A percentile compares a stretch with the other conserved stretches of the same genome.
These are phyloP conservation scores for Fusarium xylarioides DNA, from an alignment of 2,329 filamentous ascomycete species.

Conservation along the genomic window DNA sequence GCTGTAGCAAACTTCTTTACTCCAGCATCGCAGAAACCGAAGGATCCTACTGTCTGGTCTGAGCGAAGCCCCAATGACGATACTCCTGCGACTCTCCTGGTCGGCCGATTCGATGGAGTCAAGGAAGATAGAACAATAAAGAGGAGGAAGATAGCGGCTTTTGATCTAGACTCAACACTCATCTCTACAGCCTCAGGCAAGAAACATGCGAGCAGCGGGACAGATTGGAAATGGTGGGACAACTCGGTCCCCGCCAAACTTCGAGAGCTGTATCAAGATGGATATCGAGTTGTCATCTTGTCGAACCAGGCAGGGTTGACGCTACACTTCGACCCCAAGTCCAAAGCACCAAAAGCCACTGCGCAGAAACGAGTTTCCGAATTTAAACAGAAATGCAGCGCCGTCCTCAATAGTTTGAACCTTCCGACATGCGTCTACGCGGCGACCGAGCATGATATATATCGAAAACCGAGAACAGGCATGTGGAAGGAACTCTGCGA, in stretches of 20 bases:
- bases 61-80: constrained; percentile 65
- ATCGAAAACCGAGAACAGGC: constrained; percentile 84
- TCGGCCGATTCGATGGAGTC: constrained; percentile 73
- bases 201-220: constrained; percentile 73
- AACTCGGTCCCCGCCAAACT: constrained; percentile 72
- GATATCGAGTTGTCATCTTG: constrained; percentile 79
- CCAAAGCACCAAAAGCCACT: constrained; percentile 65
- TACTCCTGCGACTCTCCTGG: constrained; percentile 69
- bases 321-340: constrained; percentile 77
- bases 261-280: constrained; percentile 72
- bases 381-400: constrained; percentile 84
- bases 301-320: constrained; percentile 90
- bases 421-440: constrained; percentile 85
- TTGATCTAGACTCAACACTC: constrained; percentile 87
- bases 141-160: constrained; percentile 72
- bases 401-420: constrained; percentile 75
- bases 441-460: constrained; percentile 82
- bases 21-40: constrained; percentile 83
- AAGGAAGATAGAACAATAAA: constrained; percentile 46
- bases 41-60: constrained; percentile 78
- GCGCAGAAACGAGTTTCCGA: constrained; percentile 71
- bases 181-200: constrained; percentile 84
- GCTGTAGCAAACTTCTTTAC: constrained; percentile 89
- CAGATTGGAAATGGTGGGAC: constrained; percentile 97
- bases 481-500: constrained; percentile 79